Evolutionary conservation across 176 grass and related monocot genomes (phyloP).

Genomic region (Pontederia paniculata): DNA sequence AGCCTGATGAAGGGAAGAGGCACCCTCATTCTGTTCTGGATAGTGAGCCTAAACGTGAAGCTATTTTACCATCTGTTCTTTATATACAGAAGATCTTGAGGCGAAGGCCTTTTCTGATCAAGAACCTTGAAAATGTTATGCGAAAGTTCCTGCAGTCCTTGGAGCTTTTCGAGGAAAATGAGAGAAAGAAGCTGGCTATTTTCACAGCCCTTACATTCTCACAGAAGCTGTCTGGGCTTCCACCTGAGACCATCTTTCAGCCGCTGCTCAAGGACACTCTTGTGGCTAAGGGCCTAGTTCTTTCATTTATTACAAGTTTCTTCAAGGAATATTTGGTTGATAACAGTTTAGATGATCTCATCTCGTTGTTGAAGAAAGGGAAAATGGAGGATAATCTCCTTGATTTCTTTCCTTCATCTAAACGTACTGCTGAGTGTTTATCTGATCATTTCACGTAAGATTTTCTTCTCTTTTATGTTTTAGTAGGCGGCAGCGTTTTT

Average conservation of each 20-base stretch:
- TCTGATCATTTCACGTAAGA: constrained; percentile 82
- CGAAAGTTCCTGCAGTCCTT: constrained; percentile 86
- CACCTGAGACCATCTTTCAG: constrained; percentile 91
- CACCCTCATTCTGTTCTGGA: constrained; percentile 75
- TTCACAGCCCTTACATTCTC: constrained; percentile 94
- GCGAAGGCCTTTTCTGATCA: constrained; percentile 84
- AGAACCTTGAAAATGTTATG: constrained; percentile 99
- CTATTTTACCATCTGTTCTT: constrained; percentile 74
- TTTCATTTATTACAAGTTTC: constrained; percentile 83
- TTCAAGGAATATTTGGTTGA: constrained; percentile 86
- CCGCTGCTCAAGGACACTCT: constrained; percentile 89
- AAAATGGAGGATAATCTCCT: constrained; percentile 97
- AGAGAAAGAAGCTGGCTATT: constrained; percentile 85
- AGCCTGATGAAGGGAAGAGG: constrained; percentile 85
- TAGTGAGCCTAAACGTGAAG: constrained; percentile 57
- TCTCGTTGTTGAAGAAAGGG: constrained; percentile 79
- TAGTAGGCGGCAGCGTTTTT: not conserved
- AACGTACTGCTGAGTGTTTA: constrained; percentile 54
- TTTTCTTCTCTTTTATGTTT: not conserved
- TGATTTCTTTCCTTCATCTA: constrained; percentile 76
- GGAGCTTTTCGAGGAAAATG: constrained; percentile 88
- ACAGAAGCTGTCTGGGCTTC: constrained; percentile 88
- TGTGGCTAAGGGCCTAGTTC: constrained; percentile 92
- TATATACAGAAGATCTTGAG: constrained; percentile 91
- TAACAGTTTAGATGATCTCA: constrained; percentile 93